A percentile compares a stretch with the other conserved stretches of the same genome.
Conservation (phyloP, 129 eudicot species). For the Arctium lappa region DNA sequence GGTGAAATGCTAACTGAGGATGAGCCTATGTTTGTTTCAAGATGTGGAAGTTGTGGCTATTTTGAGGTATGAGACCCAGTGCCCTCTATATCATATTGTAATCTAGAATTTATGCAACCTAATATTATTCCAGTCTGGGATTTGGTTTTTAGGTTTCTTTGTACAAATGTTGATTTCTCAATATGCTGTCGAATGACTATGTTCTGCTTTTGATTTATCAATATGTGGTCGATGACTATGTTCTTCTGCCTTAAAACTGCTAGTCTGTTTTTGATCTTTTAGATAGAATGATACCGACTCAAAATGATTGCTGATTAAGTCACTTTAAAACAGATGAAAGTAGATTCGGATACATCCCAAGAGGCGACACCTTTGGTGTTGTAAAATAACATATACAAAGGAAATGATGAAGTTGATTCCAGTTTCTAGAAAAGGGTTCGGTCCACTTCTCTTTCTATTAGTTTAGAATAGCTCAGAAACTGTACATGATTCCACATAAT, state of each 20-base stretch:
- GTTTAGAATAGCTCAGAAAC: constrained; percentile 21
- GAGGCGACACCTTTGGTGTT: not conserved
- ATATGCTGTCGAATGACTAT: not conserved
- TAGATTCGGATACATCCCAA: not conserved
- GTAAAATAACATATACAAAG: constrained; percentile 12
- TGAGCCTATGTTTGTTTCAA: constrained; percentile 17
- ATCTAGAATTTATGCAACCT: constrained; percentile 4
- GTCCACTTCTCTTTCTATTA: not conserved
- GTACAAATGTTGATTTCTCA: constrained; percentile 14
- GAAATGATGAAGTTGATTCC: constrained; percentile 4
- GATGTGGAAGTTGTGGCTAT: constrained; percentile 16
- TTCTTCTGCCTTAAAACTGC: not conserved
- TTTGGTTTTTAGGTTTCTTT: constrained; percentile 1
- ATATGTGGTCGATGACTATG: not conserved
- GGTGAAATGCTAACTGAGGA: constrained; percentile 10
- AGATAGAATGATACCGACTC: not conserved
- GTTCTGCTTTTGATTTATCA: not conserved
- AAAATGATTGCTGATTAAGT: not conserved
- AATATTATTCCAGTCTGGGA: not conserved
- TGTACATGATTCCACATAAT: constrained; percentile 29
- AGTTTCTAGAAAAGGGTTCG: constrained; percentile 9
- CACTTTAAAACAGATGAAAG: not conserved
- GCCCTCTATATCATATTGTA: constrained; percentile 15
- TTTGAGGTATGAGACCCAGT: constrained; percentile 26
- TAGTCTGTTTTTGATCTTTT: not conserved